Conservation (phyloP, 1,284 basidiomycete species). For the Cryptococcus jaspeensis region DNA sequence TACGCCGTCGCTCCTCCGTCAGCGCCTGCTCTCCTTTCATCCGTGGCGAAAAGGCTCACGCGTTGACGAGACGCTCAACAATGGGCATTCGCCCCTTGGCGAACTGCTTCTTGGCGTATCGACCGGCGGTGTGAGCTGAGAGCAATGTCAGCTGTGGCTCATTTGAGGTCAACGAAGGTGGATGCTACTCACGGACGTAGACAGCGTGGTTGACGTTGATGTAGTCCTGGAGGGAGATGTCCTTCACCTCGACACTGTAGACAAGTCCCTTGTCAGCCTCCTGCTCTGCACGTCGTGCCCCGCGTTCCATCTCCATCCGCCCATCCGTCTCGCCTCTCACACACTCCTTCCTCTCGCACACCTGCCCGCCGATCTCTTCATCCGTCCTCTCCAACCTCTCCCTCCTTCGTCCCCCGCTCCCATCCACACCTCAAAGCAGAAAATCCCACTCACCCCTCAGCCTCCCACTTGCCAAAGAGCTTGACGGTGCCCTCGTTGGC, state of each 20-base stretch:
- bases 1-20: background rate
- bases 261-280: constrained; percentile 13
- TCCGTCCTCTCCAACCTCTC: background rate
- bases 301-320: background rate
- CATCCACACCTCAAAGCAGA: constrained; percentile 2
- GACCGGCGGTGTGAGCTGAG: constrained; percentile 88
- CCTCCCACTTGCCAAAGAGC: constrained; percentile 96
- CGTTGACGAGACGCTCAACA: constrained; percentile 98
- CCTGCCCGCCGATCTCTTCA: background rate
- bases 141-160: constrained; percentile 14
- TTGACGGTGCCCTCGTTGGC: constrained; percentile 72
- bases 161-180: background rate
- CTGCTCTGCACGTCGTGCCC: background rate
- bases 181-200: constrained; percentile 63
- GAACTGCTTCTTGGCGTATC: constrained; percentile 99
- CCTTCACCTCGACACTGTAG: constrained; percentile 92
- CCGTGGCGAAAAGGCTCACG: constrained; percentile 57
- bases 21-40: background rate
- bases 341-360: background rate
- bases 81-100: constrained; percentile 99
- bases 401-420: background rate
- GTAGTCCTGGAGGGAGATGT: constrained; percentile 98
- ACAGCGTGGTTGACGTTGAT: constrained; percentile 99
- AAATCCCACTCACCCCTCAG: constrained; percentile 74
- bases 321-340: background rate